Evolutionary conservation across 2,329 filamentous ascomycete genomes (phyloP), one percentile per base, ranked within the genome.

Genomic region (Stemphylium beticola): DNA sequence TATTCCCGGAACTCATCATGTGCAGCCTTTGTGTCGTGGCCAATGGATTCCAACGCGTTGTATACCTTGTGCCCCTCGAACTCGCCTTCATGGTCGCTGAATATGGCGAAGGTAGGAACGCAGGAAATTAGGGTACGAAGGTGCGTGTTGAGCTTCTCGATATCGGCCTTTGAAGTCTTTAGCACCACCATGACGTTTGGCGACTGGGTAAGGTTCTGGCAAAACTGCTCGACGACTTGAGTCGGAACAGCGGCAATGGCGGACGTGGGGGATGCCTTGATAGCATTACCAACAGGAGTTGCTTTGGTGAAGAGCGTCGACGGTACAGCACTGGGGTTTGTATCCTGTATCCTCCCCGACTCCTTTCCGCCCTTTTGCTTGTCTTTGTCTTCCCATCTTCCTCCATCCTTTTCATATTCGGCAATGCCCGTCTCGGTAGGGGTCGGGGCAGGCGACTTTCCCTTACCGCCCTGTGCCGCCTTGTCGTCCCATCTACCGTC

Each of bases 91-190:
- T 82, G 82, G 68, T 87, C 85, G 56, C 84, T 86, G 72, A 84
- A 85, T 63, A 87, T 81, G 45, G 81, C 78, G 47, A 80, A 82
- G 67, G 85, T 74, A 29, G 82, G 80, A 37, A 83, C 78, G 72
- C 84, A 87, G 58, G 77, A 76, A 17, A 86, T 75, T 0, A 83
- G 83, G 1, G 82, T 83, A 45, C 77, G 68, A 53, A 85, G 78
- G 61, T 86, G 83, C 2, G 79, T 71, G 1, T 83, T 82, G 2
- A 87, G 77, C 65, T 85, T 85, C 24, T 81, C 70, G 12, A 83
- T 78, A 61, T 87, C 84, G 7, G 82, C 83, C 14, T 84, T 83
- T 48, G 84, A 85, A 0, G 85, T 87, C 58, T 82, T 82, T 57
- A 87, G 75, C 9, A 85, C 74, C 14, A 87, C 78, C 55, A 86